Evolutionary conservation across 768 basidiomycete species (phyloP), one percentile per base, ranked within the genome.

Genomic region (Lactarius sanguifluus): DNA sequence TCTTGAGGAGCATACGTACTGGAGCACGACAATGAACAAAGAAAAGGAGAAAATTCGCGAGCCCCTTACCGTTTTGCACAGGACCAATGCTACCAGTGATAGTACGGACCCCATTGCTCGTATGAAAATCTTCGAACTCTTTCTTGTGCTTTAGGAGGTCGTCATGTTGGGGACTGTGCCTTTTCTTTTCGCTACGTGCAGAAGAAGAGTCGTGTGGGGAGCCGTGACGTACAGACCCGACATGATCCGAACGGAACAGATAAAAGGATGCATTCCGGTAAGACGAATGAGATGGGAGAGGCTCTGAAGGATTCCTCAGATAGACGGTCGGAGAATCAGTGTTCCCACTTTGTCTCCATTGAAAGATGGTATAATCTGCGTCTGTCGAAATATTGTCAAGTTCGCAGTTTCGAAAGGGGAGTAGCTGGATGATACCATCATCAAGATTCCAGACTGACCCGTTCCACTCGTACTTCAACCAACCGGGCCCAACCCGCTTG

Each of bases 1-100:
- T 83, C 77, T 94, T 96, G 66, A 99, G 81, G 45, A 98, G 83
- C 96, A 98, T 99, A 23, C 91, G 86, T 1, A 96, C 94, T 94
- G 72, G 0, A 25, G 20, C 60, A 15, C 64, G 41, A 56, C 28
- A 32, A 16, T 62, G 32, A 66, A 40, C 40, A 36, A 45, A 2
- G 34, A 60, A 47, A 38, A 58, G 61, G 47, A 13, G 30, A 52
- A 25, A 50, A 13, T 3, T 64, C 41, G 64, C 32, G 54, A 32
- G 34, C 28, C 32, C 75, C 85, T 61, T 65, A 92, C 94, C 94
- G 76, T 91, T 87, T 59, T 88, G 80, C 50, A 94, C 92, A n/a
- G 93, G 90, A 0, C 95, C 96, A 64, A 98, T 93, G 69, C 85
- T 88, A 3, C 97, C 97, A 69, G 88, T 81, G 18, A 99, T 90